Evolutionary conservation across 129 eudicot genomes (phyloP).

Genomic region (Saussurea involucrata): DNA sequence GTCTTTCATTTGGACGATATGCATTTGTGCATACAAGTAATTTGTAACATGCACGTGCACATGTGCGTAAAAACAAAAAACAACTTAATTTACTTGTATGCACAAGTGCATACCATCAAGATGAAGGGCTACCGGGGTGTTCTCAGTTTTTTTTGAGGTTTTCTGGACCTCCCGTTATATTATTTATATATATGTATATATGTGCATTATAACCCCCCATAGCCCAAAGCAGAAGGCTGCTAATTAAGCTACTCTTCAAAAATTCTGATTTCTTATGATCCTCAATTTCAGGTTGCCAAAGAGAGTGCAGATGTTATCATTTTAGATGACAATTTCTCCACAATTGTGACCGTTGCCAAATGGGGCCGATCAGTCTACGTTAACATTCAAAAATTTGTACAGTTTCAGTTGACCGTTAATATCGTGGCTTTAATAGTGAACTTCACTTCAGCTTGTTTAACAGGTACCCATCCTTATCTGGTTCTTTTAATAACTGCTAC

Average conservation of each 20-base stretch:
- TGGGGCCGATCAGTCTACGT: slow-evolving; percentile 95
- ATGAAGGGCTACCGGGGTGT: no score
- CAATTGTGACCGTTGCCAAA: slow-evolving; percentile 87
- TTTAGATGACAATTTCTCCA: slow-evolving; percentile 93
- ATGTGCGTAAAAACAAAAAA: no score
- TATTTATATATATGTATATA: no score
- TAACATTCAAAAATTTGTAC: slow-evolving; percentile 88
- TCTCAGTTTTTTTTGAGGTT: no score
- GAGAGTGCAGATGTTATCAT: slow-evolving; percentile 98
- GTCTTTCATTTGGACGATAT: no score
- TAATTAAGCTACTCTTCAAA: not conserved
- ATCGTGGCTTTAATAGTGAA: slow-evolving; percentile 82
- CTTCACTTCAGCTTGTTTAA: slow-evolving; percentile 82
- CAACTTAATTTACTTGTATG: no score
- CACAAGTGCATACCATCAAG: no score
- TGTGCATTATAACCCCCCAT: no score
- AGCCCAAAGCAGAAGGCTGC: no score
- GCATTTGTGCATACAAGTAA: no score
- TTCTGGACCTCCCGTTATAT: no score
- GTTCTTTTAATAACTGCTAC: not conserved
- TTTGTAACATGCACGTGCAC: no score
- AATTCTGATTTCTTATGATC: not conserved
- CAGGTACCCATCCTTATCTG: slow-evolving; percentile 43
- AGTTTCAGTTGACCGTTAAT: slow-evolving; percentile 89
- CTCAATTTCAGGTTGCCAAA: slow-evolving; percentile 70